Evolutionary conservation across 192 early-diverging fungal species (phyloP).

Genomic region (Powellomyces hirtus): DNA sequence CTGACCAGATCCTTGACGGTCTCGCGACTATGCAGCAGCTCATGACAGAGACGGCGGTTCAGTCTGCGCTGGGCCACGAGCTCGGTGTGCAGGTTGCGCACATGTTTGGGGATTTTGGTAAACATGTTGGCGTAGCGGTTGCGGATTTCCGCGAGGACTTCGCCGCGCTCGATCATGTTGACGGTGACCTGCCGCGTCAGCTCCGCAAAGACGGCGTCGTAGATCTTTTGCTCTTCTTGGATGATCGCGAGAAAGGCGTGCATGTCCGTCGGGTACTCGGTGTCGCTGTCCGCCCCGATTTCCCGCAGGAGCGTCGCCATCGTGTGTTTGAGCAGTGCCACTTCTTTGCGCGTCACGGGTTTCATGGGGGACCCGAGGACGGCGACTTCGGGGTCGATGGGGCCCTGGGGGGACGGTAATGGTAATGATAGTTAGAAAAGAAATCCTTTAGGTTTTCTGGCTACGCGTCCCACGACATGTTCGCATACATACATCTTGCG

Average conservation of each 20-base stretch:
- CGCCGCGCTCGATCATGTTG: slow-evolving; percentile 62
- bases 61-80: slow-evolving; percentile 55
- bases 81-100: slow-evolving; percentile 58
- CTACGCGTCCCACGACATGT: too few relatives aligned
- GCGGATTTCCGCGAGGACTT: slow-evolving; percentile 56
- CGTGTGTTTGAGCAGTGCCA: slow-evolving; percentile 52
- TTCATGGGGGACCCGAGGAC: slow-evolving; percentile 13
- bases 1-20: slow-evolving; percentile 40
- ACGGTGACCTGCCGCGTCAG: slow-evolving; percentile 58
- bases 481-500: background rate
- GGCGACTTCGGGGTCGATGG: slow-evolving; percentile 2
- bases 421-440: too few relatives aligned
- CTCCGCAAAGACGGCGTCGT: slow-evolving; percentile 57
- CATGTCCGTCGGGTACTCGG: slow-evolving; percentile 60
- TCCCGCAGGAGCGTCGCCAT: slow-evolving; percentile 48
- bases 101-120: slow-evolving; percentile 51
- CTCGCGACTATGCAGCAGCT: slow-evolving; percentile 50
- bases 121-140: slow-evolving; percentile 60
- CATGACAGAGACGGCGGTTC: slow-evolving; percentile 49
- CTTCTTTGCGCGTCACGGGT: slow-evolving; percentile 55
- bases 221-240: slow-evolving; percentile 60
- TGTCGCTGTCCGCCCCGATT: slow-evolving; percentile 43
- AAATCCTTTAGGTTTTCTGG: too few relatives aligned
- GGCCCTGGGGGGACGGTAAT: too few relatives aligned
- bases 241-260: slow-evolving; percentile 56